Evolutionary conservation across 225 moss, liverwort and hornwort species (phyloP).

Genomic region (Neckera pumila): DNA sequence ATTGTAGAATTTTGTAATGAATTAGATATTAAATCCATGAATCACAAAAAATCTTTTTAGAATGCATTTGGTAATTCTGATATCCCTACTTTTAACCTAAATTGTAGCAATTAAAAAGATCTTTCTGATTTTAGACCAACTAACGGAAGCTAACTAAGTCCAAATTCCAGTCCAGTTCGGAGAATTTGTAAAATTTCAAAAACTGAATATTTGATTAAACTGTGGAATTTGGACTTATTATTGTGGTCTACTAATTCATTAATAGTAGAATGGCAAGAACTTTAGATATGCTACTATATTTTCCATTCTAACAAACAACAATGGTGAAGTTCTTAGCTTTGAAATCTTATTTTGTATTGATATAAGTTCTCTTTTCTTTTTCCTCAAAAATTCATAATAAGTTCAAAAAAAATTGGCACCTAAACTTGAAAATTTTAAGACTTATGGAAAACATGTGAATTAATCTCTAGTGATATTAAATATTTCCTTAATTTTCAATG

Average conservation of each 20-base stretch:
- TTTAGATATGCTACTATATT: too few relatives aligned
- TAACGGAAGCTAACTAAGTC: neutral
- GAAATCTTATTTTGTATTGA: too few relatives aligned
- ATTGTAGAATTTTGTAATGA: neutral
- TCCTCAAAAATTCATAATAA: too few relatives aligned
- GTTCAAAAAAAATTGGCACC: too few relatives aligned
- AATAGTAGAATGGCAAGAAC: neutral
- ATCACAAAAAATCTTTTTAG: neutral
- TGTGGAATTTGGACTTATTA: neutral
- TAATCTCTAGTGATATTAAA: neutral
- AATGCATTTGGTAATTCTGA: neutral
- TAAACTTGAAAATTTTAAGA: too few relatives aligned
- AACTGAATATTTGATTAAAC: neutral
- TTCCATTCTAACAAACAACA: too few relatives aligned
- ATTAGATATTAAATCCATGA: rapidly evolving
- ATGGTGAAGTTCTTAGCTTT: too few relatives aligned
- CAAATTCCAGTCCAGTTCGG: rapidly evolving
- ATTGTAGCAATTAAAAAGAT: neutral
- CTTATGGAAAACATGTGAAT: too few relatives aligned
- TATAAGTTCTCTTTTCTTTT: too few relatives aligned
- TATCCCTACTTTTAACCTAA: too few relatives aligned
- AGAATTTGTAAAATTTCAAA: neutral
- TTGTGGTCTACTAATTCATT: rapidly evolving
- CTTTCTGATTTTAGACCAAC: neutral
- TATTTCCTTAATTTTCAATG: neutral